Conservation (phyloP, 192 early-diverging fungal species). For the Dimargaris xerosporica region DNA sequence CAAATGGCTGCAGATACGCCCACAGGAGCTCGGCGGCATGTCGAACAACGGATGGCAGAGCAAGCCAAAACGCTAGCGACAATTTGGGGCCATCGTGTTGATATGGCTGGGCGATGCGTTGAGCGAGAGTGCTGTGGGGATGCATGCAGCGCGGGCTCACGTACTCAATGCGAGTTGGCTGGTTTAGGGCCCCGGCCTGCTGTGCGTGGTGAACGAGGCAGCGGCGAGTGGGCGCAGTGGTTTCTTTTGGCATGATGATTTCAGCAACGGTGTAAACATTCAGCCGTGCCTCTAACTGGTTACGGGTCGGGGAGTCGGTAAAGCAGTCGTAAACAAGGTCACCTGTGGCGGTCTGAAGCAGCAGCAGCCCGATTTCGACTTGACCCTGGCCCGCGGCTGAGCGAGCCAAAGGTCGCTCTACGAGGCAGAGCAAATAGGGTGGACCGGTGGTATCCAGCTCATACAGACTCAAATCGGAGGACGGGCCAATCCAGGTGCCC, state of each 20-base stretch:
- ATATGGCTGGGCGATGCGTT: constrained; percentile 10
- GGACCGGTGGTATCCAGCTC: no score
- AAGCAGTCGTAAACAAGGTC: constrained; percentile 60
- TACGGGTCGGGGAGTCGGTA: constrained; percentile 40
- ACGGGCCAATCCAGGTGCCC: constrained; percentile 43
- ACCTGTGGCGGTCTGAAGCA: constrained; percentile 48
- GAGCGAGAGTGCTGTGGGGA: not conserved
- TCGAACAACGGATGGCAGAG: constrained; percentile 18
- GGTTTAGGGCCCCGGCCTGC: not conserved
- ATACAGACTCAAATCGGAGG: no score
- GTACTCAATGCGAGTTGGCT: not conserved
- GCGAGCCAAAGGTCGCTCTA: no score
- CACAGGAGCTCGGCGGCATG: constrained; percentile 36
- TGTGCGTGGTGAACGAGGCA: constrained; percentile 19
- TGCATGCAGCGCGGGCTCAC: not conserved
- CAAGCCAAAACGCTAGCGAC: constrained; percentile 12
- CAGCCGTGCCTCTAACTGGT: constrained; percentile 52
- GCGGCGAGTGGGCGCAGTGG: constrained; percentile 43
- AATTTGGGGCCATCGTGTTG: constrained; percentile 16
- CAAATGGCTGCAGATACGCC: constrained; percentile 46
- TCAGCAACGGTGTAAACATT: constrained; percentile 49
- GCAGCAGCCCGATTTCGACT: constrained; percentile 30
- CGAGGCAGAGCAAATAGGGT: no score
- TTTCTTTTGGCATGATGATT: constrained; percentile 30
- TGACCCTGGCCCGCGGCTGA: no score